A percentile compares a stretch with the other conserved stretches of the same genome.
These are phyloP conservation scores for Musa itinerans DNA, from an alignment of 176 grass and related monocot genomes.

Conservation along the genomic window DNA sequence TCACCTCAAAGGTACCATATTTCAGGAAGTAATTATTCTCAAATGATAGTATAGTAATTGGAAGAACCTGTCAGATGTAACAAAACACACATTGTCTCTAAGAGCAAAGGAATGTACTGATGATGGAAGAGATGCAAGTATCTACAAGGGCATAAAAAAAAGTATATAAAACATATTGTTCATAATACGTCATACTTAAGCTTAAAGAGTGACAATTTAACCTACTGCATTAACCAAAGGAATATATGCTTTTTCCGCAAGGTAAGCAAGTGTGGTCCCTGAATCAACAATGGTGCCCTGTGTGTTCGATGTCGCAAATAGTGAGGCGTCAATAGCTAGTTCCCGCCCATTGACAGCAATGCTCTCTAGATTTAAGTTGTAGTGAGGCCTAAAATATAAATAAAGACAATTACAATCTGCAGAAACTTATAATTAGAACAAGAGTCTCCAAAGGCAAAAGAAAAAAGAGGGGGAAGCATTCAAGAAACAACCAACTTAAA, in stretches of 20 bases:
- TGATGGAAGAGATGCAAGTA: constrained; percentile 48
- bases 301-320: constrained; percentile 83
- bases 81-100: constrained; percentile 77
- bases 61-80: constrained; percentile 66
- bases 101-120: constrained; percentile 48
- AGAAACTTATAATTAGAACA: neutral
- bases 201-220: constrained; percentile 1
- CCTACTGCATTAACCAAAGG: constrained; percentile 83
- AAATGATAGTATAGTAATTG: neutral
- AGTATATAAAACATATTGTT: neutral
- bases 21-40: neutral
- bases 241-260: constrained; percentile 77
- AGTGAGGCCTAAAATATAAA: constrained; percentile 54
- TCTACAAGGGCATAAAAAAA: constrained; percentile 29
- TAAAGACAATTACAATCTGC: neutral
- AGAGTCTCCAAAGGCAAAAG: neutral
- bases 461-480: neutral
- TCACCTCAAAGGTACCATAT: neutral
- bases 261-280: constrained; percentile 88
- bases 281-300: constrained; percentile 97
- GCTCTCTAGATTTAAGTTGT: constrained; percentile 91
- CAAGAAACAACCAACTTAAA: neutral
- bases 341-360: constrained; percentile 83
- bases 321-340: constrained; percentile 56
- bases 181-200: constrained; percentile 1